Conservation (phyloP, 179 eudicot genomes). For the Actinidia chinensis region DNA sequence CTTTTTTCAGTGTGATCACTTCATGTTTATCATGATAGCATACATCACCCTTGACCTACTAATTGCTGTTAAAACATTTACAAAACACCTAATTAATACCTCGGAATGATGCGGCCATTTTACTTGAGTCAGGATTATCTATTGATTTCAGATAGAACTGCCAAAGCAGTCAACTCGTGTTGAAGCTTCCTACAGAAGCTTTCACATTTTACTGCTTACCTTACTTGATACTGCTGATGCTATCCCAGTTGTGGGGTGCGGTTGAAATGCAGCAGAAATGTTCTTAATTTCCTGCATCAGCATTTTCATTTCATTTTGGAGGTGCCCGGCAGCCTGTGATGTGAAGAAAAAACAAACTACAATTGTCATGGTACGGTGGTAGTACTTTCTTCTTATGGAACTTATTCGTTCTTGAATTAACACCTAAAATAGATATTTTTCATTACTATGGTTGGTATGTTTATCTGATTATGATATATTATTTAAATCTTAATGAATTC, state of each 20-base stretch:
- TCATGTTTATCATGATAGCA: neutral
- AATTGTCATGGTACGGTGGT: too few relatives aligned
- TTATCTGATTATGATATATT: slow-evolving; percentile 6
- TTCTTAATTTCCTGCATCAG: slow-evolving; percentile 95
- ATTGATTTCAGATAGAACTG: slow-evolving; percentile 91
- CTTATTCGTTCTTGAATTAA: neutral
- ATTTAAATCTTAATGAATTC: slow-evolving; percentile 86
- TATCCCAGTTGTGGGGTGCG: slow-evolving; percentile 94
- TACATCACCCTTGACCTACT: neutral
- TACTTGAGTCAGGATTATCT: slow-evolving; percentile 92
- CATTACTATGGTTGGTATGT: neutral
- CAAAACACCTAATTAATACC: too few relatives aligned
- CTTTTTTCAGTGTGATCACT: neutral
- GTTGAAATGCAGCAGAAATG: slow-evolving; percentile 99
- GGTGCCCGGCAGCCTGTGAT: slow-evolving; percentile 88
- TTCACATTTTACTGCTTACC: slow-evolving; percentile 95
- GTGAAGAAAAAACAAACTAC: slow-evolving; percentile 96
- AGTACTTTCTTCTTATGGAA: slow-evolving; percentile 23
- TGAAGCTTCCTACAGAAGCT: slow-evolving; percentile 98
- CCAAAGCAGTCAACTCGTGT: slow-evolving; percentile 99
- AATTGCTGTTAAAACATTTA: neutral
- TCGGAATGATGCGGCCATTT: too few relatives aligned
- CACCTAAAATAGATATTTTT: neutral
- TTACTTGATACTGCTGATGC: slow-evolving; percentile 91
- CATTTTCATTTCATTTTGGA: slow-evolving; percentile 92